Evolutionary conservation across 2,329 filamentous ascomycete species (phyloP).

Genomic region (Cytospora piceicola): DNA sequence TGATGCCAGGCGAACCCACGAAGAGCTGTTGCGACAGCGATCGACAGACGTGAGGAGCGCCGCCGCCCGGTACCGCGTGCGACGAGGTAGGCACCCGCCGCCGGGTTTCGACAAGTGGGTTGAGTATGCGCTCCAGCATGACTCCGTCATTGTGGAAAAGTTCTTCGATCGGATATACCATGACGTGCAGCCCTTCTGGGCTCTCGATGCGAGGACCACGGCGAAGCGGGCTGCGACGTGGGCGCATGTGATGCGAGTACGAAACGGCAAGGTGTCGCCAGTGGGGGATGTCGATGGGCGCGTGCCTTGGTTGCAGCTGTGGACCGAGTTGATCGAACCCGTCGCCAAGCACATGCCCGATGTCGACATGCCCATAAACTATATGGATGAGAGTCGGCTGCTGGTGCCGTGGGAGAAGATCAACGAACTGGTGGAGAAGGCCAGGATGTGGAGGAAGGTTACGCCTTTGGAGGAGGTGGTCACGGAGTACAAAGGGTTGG

Average conservation of each 20-base stretch:
- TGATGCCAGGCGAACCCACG: constrained; percentile 44
- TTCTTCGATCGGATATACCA: constrained; percentile 60
- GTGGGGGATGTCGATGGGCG: constrained; percentile 46
- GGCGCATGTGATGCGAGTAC: constrained; percentile 53
- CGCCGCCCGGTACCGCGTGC: constrained; percentile 50
- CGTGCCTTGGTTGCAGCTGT: constrained; percentile 52
- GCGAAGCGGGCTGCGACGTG: constrained; percentile 46
- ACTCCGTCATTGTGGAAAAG: constrained; percentile 51
- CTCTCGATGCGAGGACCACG: constrained; percentile 45
- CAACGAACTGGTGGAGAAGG: constrained; percentile 52
- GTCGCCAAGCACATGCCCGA: constrained; percentile 62
- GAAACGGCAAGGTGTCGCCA: constrained; percentile 47
- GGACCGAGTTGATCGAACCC: constrained; percentile 54
- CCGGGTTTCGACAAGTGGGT: constrained; percentile 55
- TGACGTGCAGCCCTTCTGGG: constrained; percentile 59
- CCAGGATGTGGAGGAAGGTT: constrained; percentile 49
- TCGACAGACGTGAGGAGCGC: constrained; percentile 48
- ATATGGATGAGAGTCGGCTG: constrained; percentile 66
- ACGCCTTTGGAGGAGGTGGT: constrained; percentile 48
- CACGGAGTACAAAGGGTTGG: constrained; percentile 48
- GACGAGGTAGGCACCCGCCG: constrained; percentile 53
- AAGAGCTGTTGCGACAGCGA: constrained; percentile 45
- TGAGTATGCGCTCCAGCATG: constrained; percentile 46
- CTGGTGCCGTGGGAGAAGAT: constrained; percentile 63
- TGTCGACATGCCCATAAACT: constrained; percentile 69